Evolutionary conservation across 768 basidiomycete genomes (phyloP).

Genomic region (Amanita muscaria): DNA sequence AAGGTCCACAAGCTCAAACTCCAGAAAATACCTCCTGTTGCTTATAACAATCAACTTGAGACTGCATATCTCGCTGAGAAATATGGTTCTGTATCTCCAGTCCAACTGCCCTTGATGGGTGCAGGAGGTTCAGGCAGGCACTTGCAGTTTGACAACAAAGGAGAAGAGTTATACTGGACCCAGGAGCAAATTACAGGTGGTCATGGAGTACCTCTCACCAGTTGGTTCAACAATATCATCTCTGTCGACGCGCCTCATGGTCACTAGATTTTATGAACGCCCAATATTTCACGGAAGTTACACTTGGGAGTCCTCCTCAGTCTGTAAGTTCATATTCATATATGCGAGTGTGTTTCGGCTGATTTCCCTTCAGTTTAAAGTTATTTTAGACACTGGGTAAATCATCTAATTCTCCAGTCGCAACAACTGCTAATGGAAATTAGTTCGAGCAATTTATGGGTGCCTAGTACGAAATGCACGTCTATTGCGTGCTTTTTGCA

Average conservation of each 20-base stretch:
- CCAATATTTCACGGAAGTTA: conserved; percentile 89
- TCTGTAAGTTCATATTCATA: conserved; percentile 33
- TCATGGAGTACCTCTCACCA: conserved; percentile 82
- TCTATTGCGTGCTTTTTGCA: conserved; percentile 95
- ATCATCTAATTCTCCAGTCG: background rate
- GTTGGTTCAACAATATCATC: conserved; percentile 38
- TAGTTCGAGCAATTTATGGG: conserved; percentile 91
- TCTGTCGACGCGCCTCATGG: conserved; percentile 8
- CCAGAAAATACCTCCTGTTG: conserved; percentile 66
- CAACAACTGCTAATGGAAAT: conserved; percentile 8
- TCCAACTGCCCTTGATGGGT: conserved; percentile 58
- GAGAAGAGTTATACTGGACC: conserved; percentile 69
- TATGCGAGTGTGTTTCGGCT: background rate
- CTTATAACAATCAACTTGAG: conserved; percentile 58
- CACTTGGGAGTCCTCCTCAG: conserved; percentile 79
- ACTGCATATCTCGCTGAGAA: conserved; percentile 89
- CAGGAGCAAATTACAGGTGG: conserved; percentile 72
- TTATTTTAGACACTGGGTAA: conserved; percentile 88
- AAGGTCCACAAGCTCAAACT: conserved; percentile 83
- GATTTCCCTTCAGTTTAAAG: conserved; percentile 62
- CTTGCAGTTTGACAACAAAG: conserved; percentile 25
- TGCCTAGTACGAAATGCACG: conserved; percentile 71
- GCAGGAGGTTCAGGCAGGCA: conserved; percentile 67
- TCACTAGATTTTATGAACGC: conserved; percentile 91
- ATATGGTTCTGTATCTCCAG: conserved; percentile 53